Evolutionary conservation across 352 stramenopile genomes (phyloP), one percentile per base, ranked within the genome.

Genomic region (Paralagenidium karlingii): DNA sequence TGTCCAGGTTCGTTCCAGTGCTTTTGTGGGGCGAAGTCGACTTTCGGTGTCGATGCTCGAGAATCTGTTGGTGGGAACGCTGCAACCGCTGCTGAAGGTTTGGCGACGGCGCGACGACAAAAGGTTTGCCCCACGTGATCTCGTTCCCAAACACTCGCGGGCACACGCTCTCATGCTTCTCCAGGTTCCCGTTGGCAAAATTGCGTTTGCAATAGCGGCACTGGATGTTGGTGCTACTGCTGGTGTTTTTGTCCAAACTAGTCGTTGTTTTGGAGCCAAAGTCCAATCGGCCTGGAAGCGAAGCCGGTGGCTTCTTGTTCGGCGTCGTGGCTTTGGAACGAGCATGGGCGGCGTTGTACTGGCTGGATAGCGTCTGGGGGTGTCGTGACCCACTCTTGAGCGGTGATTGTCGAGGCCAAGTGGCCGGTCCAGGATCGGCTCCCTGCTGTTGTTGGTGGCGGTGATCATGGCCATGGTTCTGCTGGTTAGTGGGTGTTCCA

Each of bases 141-240:
- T 91, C 71, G 22, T 64, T 74, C 8, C 77, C 77, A 38, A 91
- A 88, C 8, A 88, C 73, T 13, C 74, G 68, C 1, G 65, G 74
- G 39, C 78, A 91, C 4, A 88, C 73, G 18, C 60, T 63, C 49
- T 91, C 78, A 38, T 91, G 78, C 50, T 91, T 91, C 3, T 60
- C 66, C 8, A 91, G 54, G 1, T 75, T 58, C 2, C 78, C 78
- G 61, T 87, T 66, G 9, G 78, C 78, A 47, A 91, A 91, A 45
- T 68, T 87, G 5, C 75, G 68, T 7, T 46, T 49, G 37, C 78
- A 91, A 49, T 87, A 83, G 5, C 68, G 63, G 47, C 78, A 91
- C n/a, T n/a, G n/a, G 12, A 63, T 86, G 50, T 91, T 75, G 24
- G 47, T 59, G n/a, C 13, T 62, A 46, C 24, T 65, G 50, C 16